These are phyloP conservation scores for Acanthamoeba culbertsoni DNA, from an alignment of 208 protist species.

Conservation along the genomic window DNA sequence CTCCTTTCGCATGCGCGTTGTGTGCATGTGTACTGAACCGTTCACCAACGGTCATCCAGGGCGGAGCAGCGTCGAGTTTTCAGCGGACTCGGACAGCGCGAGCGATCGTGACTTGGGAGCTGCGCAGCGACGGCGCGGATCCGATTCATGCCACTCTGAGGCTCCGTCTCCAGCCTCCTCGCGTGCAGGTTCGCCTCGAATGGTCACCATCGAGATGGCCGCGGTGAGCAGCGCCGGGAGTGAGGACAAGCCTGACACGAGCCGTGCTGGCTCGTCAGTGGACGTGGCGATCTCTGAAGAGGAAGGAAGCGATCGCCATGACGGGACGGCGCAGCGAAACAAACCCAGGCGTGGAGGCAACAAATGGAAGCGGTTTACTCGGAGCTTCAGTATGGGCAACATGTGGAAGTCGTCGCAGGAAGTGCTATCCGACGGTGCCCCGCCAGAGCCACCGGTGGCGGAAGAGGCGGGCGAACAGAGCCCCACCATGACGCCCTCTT, in stretches of 20 bases:
- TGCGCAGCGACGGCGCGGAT: background rate
- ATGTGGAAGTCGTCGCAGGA: conserved; percentile 24
- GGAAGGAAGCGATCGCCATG: background rate
- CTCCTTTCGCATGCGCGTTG: background rate
- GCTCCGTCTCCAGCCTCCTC: background rate
- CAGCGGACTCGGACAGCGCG: background rate
- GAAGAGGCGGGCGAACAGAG: background rate
- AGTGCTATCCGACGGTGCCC: background rate
- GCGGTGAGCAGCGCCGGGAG: background rate
- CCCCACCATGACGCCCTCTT: background rate
- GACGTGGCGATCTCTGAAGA: background rate
- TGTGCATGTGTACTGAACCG: too few species aligned
- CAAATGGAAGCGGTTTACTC: background rate
- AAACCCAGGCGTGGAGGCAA: background rate
- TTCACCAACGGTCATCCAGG: background rate
- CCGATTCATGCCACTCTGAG: background rate
- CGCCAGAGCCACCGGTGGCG: background rate
- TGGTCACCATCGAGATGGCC: background rate
- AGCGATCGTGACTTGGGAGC: background rate
- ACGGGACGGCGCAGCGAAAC: background rate
- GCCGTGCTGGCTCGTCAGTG: background rate
- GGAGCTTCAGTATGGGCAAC: background rate
- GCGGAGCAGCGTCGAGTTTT: background rate
- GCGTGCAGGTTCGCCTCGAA: background rate
- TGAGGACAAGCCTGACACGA: background rate